phyloP scores from a whole-genome alignment of 179 eudicot species.

The Corrigiola litoralis region DNA sequence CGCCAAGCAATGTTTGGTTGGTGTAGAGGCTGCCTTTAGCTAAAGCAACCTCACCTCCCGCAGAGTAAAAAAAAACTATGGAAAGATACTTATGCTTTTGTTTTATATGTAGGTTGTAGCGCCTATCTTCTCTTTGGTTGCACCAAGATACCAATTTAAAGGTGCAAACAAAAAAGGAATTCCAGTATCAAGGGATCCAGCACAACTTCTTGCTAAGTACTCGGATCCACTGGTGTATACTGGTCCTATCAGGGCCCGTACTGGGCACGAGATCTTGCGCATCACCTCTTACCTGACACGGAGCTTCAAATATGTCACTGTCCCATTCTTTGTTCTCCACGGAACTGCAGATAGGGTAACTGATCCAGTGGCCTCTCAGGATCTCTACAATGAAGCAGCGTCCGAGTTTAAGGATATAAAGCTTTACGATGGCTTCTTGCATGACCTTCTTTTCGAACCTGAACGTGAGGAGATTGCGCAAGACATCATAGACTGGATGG shows the following conservation, averaged over 20 bases:
- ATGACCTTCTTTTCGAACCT: slow-evolving; percentile 93
- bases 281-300: slow-evolving; percentile 70
- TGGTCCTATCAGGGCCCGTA: slow-evolving; percentile 87
- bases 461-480: slow-evolving; percentile 90
- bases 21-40: too few species aligned
- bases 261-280: slow-evolving; percentile 88
- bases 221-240: slow-evolving; percentile 93
- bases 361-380: slow-evolving; percentile 86
- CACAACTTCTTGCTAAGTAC: slow-evolving; percentile 86
- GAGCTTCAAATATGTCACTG: slow-evolving; percentile 62
- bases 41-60: too few species aligned
- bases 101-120: slow-evolving; percentile 59
- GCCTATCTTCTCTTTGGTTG: slow-evolving; percentile 80
- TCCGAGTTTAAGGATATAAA: slow-evolving; percentile 80
- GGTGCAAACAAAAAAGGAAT: slow-evolving; percentile 94
- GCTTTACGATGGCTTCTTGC: slow-evolving; percentile 92
- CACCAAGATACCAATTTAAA: slow-evolving; percentile 87
- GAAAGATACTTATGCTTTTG: slow-evolving; percentile 6
- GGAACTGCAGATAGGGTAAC: slow-evolving; percentile 93
- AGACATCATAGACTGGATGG: slow-evolving; percentile 93
- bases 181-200: slow-evolving; percentile 90
- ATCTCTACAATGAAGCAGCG: slow-evolving; percentile 69
- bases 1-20: too few species aligned
- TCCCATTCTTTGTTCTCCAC: slow-evolving; percentile 92
- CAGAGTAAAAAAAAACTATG: not conserved